Evolutionary conservation across 2,329 filamentous ascomycete species (phyloP), one percentile per base, ranked within the genome.

Genomic region (Penicillium sp.): DNA sequence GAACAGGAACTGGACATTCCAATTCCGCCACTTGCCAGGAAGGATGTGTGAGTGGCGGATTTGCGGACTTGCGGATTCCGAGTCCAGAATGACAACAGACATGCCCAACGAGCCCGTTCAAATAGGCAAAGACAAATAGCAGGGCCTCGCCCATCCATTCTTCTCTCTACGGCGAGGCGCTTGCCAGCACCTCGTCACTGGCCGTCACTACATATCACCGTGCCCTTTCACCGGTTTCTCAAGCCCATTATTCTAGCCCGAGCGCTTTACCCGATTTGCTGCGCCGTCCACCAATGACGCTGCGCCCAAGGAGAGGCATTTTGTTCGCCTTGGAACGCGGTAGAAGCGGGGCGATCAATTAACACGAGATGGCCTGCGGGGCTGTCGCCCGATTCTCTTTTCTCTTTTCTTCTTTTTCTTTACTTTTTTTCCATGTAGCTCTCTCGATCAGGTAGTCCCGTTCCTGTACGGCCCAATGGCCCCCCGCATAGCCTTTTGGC

Each of bases 231-330:
- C 44, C 39, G 51, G 39, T 11, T 30, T 30, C 25, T 10, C 16
- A 18, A 36, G 33, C 33, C 27, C 36, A 46, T 18, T 28, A 22
- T 27, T 47, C 49, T 46, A 30, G 46, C 11, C 44, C 38, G 27
- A 44, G 51, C 48, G 30, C 39, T 39, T 46, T 36, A 30, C 48
- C 48, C 27, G 54, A 56, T 56, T 56, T 48, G 51, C 33, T 50
- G 10, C 16, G 1, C 14, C 11, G 22, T 44, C 41, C 46, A 35
- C 54, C 54, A 54, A 56, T 56, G 35, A 50, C 18, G 39, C 39
- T 14, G 20, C 9, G 18, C 10, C 35, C 6, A 10, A 10, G 35
- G 4, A 41, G 22, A 41, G 39, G 22, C 22, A 41, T 41, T 41
- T 25, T n/a, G 31, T 33, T 41, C 39, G 39, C 39, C 39, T 27